Conservation (phyloP, 441 rosid genomes). For the Omphalea diandra region DNA sequence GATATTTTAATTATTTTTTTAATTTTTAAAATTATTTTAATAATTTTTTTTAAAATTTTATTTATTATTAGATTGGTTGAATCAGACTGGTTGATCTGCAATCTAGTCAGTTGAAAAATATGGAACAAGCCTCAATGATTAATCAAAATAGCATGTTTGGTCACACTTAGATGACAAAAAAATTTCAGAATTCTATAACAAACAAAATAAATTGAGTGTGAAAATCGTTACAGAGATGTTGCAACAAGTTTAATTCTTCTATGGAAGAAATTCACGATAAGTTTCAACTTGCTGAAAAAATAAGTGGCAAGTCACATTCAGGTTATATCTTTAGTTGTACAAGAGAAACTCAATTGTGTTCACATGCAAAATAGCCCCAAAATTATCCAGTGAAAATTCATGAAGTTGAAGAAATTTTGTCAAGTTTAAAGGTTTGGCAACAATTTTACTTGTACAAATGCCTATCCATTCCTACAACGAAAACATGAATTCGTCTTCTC, state of each 20-base stretch:
- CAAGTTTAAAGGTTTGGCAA: not conserved
- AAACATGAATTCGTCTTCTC: constrained; percentile 98
- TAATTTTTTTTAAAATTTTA: no score
- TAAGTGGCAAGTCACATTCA: constrained; percentile 11
- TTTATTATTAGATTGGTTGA: no score
- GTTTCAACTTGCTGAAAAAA: constrained; percentile 2
- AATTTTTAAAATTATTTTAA: no score
- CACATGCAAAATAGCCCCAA: not conserved
- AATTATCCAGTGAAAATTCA: not conserved
- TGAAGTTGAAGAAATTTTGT: not conserved
- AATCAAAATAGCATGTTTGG: no score
- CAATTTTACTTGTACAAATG: constrained; percentile 82
- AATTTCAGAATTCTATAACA: no score
- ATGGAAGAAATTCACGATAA: not conserved
- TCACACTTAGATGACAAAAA: no score
- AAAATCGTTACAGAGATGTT: no score
- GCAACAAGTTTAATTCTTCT: constrained; percentile 1
- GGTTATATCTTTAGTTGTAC: not conserved
- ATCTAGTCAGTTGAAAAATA: no score
- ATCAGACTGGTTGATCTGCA: no score
- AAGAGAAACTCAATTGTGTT: not conserved
- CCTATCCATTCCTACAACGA: constrained; percentile 93
- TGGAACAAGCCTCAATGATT: no score
- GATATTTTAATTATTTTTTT: no score
- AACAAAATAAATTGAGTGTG: no score